Percentiles rank a stretch among this genome's conserved stretches.
Evolutionary conservation across 805 yeast genomes (phyloP).

Genomic region (Blastobotrys parvus): DNA sequence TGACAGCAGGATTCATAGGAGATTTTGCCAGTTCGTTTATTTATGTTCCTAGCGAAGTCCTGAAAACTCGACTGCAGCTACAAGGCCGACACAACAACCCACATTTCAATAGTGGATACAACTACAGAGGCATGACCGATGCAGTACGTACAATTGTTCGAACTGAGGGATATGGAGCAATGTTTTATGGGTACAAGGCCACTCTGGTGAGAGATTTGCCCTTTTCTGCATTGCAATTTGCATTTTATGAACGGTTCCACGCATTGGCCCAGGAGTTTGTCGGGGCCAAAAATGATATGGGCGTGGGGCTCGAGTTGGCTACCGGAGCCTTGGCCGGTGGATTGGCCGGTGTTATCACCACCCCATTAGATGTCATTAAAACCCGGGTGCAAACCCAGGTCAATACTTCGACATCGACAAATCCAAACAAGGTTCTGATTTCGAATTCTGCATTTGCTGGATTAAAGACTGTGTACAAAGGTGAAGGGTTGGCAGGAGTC

Average conservation of each 20-base stretch:
- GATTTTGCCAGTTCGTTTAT: constrained; percentile 82
- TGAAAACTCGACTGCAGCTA: constrained; percentile 85
- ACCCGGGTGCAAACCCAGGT: constrained; percentile 86
- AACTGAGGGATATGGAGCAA: constrained; percentile 65
- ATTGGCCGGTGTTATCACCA: constrained; percentile 86
- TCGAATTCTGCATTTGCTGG: constrained; percentile 45
- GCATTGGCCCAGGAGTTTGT: constrained; percentile 26
- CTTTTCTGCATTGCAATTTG: constrained; percentile 90
- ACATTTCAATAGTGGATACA: constrained; percentile 73
- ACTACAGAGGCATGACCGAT: constrained; percentile 64
- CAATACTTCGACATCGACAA: constrained; percentile 2
- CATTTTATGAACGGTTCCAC: constrained; percentile 73
- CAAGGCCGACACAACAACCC: constrained; percentile 85
- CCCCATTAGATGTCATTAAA: constrained; percentile 90
- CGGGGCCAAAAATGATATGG: constrained; percentile 25
- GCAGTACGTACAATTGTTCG: constrained; percentile 58
- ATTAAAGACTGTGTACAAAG: constrained; percentile 46
- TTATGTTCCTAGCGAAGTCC: constrained; percentile 92
- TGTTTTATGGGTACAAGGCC: constrained; percentile 90
- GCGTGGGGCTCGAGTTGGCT: constrained; percentile 48
- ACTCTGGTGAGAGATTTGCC: constrained; percentile 90
- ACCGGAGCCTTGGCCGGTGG: constrained; percentile 98
- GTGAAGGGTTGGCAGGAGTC: constrained; percentile 72
- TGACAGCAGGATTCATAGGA: constrained; percentile 86
- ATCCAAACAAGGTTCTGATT: constrained; percentile 12